Evolutionary conservation across 176 grass and related monocot species (phyloP).

Genomic region (Saccharum officinarum): DNA sequence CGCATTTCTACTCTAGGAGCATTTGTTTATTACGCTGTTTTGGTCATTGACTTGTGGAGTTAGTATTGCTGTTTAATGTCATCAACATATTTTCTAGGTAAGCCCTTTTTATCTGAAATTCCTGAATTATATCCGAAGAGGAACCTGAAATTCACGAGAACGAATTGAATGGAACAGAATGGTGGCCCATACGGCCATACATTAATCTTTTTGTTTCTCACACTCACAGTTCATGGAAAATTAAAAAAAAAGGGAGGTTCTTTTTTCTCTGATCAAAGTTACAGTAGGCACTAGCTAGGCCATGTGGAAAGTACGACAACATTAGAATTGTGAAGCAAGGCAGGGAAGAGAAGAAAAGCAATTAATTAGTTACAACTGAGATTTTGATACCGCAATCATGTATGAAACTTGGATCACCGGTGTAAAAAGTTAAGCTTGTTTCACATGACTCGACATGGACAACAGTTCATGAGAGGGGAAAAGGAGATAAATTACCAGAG

Average conservation of each 20-base stretch:
- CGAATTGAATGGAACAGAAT: not conserved
- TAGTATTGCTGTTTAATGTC: too few relatives aligned
- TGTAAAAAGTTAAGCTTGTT: too few relatives aligned
- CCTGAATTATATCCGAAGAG: not conserved
- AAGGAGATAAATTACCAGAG: constrained; percentile 1
- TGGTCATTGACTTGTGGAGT: too few relatives aligned
- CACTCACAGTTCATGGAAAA: not conserved
- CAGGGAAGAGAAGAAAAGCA: too few relatives aligned
- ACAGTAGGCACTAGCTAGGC: not conserved
- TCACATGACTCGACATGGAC: too few relatives aligned
- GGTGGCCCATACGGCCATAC: not conserved
- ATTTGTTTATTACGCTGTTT: not conserved
- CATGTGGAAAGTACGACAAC: not conserved
- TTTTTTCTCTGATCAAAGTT: not conserved
- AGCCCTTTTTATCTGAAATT: not conserved
- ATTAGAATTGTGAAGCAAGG: too few relatives aligned
- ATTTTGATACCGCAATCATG: not conserved
- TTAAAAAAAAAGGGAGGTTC: not conserved
- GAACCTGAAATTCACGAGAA: not conserved
- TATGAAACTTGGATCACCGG: not conserved
- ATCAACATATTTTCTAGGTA: too few relatives aligned
- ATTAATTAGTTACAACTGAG: not conserved
- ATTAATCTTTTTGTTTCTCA: not conserved
- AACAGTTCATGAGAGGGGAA: not conserved
- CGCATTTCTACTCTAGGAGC: not conserved